Evolutionary conservation across 108 stramenopile species (phyloP).

Genomic region (Nitzschia sp.): DNA sequence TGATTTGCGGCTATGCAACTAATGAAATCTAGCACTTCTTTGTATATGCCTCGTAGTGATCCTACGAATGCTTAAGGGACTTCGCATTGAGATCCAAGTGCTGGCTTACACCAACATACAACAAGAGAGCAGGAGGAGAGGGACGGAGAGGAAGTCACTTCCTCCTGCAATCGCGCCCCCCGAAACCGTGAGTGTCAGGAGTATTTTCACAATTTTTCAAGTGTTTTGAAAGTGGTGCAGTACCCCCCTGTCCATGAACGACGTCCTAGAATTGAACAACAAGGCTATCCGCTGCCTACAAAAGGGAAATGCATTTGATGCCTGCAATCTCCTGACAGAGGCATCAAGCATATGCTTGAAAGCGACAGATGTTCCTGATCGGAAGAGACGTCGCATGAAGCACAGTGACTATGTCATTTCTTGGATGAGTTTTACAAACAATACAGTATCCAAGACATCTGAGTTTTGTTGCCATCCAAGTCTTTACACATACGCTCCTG

Average conservation of each 20-base stretch:
- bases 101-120: no score
- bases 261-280: constrained; percentile 20
- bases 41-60: no score
- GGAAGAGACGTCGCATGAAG: background rate
- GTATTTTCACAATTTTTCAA: no score
- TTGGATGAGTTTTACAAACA: background rate
- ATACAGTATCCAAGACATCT: background rate
- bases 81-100: no score
- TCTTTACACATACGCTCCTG: constrained; percentile 16
- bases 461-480: constrained; percentile 1
- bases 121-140: no score
- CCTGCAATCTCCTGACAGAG: constrained; percentile 15
- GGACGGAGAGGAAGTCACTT: no score
- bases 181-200: no score
- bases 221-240: background rate
- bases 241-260: constrained; percentile 13
- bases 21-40: no score
- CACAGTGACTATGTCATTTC: background rate
- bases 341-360: constrained; percentile 10
- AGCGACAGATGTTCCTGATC: constrained; percentile 3
- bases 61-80: no score
- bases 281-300: constrained; percentile 13
- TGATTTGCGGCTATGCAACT: no score
- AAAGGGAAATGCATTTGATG: constrained; percentile 7
- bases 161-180: no score